phyloP scores from a whole-genome alignment of 164 flowering plant genomes.

The Liquidambar formosana region DNA sequence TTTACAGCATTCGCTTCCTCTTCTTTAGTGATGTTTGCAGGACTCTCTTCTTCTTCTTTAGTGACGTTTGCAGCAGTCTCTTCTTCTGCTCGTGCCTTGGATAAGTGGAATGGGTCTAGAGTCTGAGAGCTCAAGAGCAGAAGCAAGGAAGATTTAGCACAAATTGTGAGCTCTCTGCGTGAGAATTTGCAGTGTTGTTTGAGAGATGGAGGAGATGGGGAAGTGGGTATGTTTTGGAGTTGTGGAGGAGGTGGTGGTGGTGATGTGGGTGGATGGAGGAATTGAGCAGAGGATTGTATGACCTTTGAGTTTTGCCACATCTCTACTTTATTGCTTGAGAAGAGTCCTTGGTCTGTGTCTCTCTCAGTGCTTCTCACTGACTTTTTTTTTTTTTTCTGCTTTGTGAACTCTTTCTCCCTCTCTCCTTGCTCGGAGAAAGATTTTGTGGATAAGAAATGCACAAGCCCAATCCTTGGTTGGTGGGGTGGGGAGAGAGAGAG shows the following conservation, averaged over 20 bases:
- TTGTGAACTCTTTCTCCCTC: not conserved
- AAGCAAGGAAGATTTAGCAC: constrained; percentile 40
- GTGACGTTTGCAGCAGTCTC: too few species aligned
- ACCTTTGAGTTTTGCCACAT: constrained; percentile 22
- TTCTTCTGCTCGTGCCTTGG: constrained; percentile 49
- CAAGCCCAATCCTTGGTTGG: not conserved
- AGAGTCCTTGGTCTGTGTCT: not conserved
- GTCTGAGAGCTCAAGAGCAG: constrained; percentile 37
- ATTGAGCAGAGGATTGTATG: constrained; percentile 19
- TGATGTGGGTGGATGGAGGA: constrained; percentile 11
- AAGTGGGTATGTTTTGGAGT: constrained; percentile 15
- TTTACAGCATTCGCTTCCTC: too few species aligned
- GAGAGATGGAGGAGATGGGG: constrained; percentile 11
- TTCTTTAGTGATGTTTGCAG: not conserved
- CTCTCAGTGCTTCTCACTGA: too few species aligned
- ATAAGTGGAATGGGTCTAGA: constrained; percentile 26
- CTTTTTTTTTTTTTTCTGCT: too few species aligned
- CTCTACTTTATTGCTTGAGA: too few species aligned
- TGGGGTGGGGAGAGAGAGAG: too few species aligned
- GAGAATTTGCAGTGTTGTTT: constrained; percentile 38
- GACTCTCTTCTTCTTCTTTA: too few species aligned
- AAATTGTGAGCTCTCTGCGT: constrained; percentile 50
- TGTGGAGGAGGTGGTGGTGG: constrained; percentile 14
- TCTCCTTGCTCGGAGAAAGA: not conserved
- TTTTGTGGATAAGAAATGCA: constrained; percentile 25